Percentiles rank a stretch among this genome's conserved stretches.
Conservation (phyloP, 352 stramenopile genomes). For the Phytophthora tentaculata region DNA sequence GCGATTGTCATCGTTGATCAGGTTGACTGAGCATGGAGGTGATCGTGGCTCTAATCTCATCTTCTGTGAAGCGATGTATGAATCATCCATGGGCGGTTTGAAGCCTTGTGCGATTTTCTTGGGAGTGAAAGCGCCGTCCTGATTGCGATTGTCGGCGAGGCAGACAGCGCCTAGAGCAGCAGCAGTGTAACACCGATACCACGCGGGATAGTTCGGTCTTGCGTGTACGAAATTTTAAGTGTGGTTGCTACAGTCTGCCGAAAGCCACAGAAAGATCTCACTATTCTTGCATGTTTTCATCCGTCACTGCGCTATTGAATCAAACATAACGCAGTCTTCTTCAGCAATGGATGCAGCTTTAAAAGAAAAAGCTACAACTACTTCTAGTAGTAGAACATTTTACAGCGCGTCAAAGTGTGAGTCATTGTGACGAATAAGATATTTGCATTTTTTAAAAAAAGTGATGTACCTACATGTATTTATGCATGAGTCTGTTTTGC, state of each 20-base stretch:
- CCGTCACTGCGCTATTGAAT: too few relatives aligned
- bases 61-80: slow-evolving; percentile 12
- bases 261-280: too few relatives aligned
- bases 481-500: too few relatives aligned
- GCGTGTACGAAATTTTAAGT: slow-evolving; percentile 9
- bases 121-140: background rate
- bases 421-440: too few relatives aligned
- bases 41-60: slow-evolving; percentile 20
- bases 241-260: background rate
- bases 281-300: background rate
- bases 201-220: background rate
- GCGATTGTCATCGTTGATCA: slow-evolving; percentile 34
- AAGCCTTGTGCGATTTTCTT: background rate
- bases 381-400: too few relatives aligned
- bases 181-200: background rate
- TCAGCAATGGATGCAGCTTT: too few relatives aligned
- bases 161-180: background rate
- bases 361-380: too few relatives aligned
- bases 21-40: slow-evolving; percentile 35
- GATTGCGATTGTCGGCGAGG: background rate
- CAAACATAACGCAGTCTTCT: too few relatives aligned
- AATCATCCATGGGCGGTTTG: background rate
- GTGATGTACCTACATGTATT: too few relatives aligned
- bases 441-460: too few relatives aligned
- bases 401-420: too few relatives aligned